Evolutionary conservation across 2,329 filamentous ascomycete genomes (phyloP), one percentile per base, ranked within the genome.

Genomic region (Zymoseptoria brevis): DNA sequence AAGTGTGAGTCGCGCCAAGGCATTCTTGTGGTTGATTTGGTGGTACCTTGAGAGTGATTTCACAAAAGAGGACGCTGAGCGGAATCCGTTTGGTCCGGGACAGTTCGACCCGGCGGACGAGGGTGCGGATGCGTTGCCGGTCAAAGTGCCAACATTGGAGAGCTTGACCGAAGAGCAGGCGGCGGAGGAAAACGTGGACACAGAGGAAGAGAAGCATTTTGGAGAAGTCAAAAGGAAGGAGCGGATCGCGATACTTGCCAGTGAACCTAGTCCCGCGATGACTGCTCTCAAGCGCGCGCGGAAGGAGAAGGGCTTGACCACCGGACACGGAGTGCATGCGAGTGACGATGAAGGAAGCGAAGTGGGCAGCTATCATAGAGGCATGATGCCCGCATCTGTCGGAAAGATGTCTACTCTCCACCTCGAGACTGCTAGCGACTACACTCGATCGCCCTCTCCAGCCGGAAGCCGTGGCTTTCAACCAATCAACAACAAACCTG

Each of bases 11-110:
- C 84, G 94, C 63, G 92, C 94, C 0, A 86, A 79, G 51, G 93
- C 93, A 0, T 99, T 99, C 67, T 77, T 99, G 19, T 99, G 94
- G 94, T 79, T 99, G 63, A 95, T 99, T 86, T 99, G 94, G 94
- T 96, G 94, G 80, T 97, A 99, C 71, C 82, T 99, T 19, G 94
- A 99, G 73, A 96, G 92, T 26, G 90, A 96, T 72, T 97, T 96
- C 67, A 89, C 89, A 0, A 85, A 88, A 67, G 89, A 96, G 68
- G 90, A 89, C 58, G 93, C 90, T 51, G 82, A 90, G 53, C 87
- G 89, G 67, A 99, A 99, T 69, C 94, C 94, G 0, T 99, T 96
- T 68, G 94, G 94, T 0, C 73, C 73, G 9, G 79, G 79, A n/a
- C 72, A 74, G 57, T 67, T 72, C 79, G 68, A 72, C 49, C 64